These are phyloP conservation scores for Lactarius evosmus DNA, from an alignment of 768 basidiomycete species.

Conservation along the genomic window DNA sequence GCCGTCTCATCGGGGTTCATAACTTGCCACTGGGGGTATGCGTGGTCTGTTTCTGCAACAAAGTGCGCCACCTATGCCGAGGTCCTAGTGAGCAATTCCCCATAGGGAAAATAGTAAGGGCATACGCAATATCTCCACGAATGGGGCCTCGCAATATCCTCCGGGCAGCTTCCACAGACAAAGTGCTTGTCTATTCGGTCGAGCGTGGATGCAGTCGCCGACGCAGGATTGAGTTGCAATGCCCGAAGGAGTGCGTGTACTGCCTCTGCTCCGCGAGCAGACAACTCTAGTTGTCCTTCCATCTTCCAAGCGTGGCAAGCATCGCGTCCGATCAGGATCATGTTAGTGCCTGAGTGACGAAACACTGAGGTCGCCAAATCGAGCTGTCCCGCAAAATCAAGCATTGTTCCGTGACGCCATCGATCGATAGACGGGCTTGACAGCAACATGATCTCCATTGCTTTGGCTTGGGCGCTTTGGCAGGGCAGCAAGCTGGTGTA, in stretches of 20 bases:
- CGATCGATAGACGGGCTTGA: slow-evolving; percentile 14
- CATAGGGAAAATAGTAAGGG: neutral
- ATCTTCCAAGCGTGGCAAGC: slow-evolving; percentile 24
- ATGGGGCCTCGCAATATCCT: neutral
- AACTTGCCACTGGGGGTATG: slow-evolving; percentile 9
- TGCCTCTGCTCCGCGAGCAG: slow-evolving; percentile 14
- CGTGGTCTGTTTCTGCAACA: neutral
- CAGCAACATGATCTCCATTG: slow-evolving; percentile 12
- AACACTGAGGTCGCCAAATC: slow-evolving; percentile 23
- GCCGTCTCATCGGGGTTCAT: neutral
- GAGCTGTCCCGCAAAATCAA: slow-evolving; percentile 18
- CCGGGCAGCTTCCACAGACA: slow-evolving; percentile 12
- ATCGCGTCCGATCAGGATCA: slow-evolving; percentile 22
- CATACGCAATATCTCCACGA: slow-evolving; percentile 22
- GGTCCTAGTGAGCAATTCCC: neutral
- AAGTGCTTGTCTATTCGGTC: slow-evolving; percentile 10
- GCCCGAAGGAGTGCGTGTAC: neutral
- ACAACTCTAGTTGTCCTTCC: neutral
- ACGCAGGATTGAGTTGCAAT: slow-evolving; percentile 1
- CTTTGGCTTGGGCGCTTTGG: neutral
- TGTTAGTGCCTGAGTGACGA: neutral
- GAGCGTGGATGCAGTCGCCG: slow-evolving; percentile 6
- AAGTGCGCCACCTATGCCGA: slow-evolving; percentile 14
- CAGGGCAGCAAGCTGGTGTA: slow-evolving; percentile 1
- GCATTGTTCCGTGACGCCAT: slow-evolving; percentile 4